A percentile compares a stretch with the other conserved stretches of the same genome.
Evolutionary conservation across 2,329 filamentous ascomycete species (phyloP).

Genomic region (Penicillium capsulatum): DNA sequence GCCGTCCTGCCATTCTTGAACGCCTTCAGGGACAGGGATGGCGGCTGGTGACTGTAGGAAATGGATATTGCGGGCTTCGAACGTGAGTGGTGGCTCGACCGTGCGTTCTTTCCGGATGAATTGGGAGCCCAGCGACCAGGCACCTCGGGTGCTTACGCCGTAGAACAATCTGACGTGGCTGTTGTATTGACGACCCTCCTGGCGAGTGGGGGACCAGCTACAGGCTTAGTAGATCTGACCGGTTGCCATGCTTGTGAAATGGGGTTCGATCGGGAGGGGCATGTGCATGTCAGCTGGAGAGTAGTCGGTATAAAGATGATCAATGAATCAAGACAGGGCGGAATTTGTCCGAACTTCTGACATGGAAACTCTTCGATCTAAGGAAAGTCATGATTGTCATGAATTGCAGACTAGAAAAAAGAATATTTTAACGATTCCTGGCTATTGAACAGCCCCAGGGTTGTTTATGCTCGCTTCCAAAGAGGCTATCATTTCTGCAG

Average conservation of each 20-base stretch:
- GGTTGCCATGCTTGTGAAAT: conserved; percentile 1
- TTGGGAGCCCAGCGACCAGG: conserved; percentile 30
- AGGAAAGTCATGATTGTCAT: no score
- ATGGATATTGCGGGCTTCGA: conserved; percentile 10
- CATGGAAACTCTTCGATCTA: no score
- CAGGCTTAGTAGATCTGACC: conserved; percentile 2
- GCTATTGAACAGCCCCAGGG: no score
- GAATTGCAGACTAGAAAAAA: no score
- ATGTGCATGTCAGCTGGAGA: no score
- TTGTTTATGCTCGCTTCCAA: no score
- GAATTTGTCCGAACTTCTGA: no score
- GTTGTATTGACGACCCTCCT: conserved; percentile 11
- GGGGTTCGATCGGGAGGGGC: no score
- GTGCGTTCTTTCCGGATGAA: conserved; percentile 28
- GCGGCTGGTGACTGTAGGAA: conserved; percentile 15
- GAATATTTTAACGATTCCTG: no score
- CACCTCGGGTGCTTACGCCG: conserved; percentile 22
- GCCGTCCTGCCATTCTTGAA: conserved; percentile 16
- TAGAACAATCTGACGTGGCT: conserved; percentile 25
- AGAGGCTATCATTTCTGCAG: no score
- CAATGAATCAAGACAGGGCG: no score
- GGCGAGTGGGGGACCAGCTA: conserved; percentile 9
- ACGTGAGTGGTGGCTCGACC: conserved; percentile 6
- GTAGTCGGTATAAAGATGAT: no score
- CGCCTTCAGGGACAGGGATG: conserved; percentile 12